Percentiles rank a stretch among this genome's conserved stretches.
Conservation (phyloP, 1,284 basidiomycete species). For the Ganoderma lucidum region DNA sequence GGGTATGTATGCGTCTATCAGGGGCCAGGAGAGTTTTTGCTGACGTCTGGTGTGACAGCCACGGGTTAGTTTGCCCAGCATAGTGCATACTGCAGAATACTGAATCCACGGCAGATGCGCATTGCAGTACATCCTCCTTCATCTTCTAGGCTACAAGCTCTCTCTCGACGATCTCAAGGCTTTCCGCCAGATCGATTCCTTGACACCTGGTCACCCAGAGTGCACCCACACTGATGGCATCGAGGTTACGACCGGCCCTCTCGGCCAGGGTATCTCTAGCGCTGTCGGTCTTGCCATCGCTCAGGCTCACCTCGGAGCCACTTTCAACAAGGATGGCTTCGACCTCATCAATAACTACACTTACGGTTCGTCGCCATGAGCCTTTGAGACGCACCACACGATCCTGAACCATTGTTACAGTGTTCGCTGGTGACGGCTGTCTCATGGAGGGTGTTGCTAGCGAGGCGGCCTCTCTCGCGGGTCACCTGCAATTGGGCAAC, state of each 20-base stretch:
- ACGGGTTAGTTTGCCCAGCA: conserved; percentile 61
- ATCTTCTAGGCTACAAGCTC: conserved; percentile 86
- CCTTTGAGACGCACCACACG: neutral
- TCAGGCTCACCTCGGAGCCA: conserved; percentile 87
- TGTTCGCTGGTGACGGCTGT: conserved; percentile 94
- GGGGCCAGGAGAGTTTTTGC: neutral
- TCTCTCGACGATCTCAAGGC: conserved; percentile 86
- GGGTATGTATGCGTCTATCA: conserved; percentile 55
- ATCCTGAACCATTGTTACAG: conserved; percentile 46
- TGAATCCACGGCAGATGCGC: conserved; percentile 66
- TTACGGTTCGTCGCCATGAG: conserved; percentile 62
- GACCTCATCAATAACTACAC: conserved; percentile 91
- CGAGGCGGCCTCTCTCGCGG: conserved; percentile 92
- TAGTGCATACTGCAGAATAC: neutral
- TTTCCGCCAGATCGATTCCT: conserved; percentile 88
- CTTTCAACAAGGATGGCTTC: conserved; percentile 91
- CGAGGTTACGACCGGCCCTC: conserved; percentile 96
- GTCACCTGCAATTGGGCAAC: conserved; percentile 93
- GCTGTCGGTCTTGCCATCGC: conserved; percentile 94
- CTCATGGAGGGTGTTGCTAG: conserved; percentile 95
- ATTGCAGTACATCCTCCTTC: conserved; percentile 85
- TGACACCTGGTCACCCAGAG: conserved; percentile 94
- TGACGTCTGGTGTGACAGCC: conserved; percentile 49
- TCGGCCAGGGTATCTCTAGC: conserved; percentile 94
- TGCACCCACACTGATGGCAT: conserved; percentile 90